Evolutionary conservation across 2,329 filamentous ascomycete species (phyloP), one percentile per base, ranked within the genome.

Genomic region (Sordariomycetes sp.): DNA sequence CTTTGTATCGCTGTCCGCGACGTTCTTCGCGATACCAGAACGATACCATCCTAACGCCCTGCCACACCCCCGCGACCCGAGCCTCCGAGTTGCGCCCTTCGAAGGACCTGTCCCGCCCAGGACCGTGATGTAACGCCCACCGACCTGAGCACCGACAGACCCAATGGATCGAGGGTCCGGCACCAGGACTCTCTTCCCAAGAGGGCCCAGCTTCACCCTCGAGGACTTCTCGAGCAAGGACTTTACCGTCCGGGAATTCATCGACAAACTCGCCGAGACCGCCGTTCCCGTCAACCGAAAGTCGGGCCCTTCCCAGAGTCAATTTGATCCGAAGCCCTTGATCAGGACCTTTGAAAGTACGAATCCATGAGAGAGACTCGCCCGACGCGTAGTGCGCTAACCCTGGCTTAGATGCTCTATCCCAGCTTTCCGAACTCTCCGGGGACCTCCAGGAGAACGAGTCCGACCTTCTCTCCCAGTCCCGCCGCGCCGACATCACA

Each of bases 191-290:
- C 79, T 92, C 68, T 93, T 89, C 69, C 87, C 88, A 59, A 85
- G 84, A 71, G 89, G 87, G 46, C 89, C 90, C 61, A 87, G 81
- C 70, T 97, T 97, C 75, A 90, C 85, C 11, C 79, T 97, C 61
- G 90, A 96, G 52, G 91, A 92, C 74, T 90, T 92, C 72, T 89
- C 89, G 59, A 89, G 80, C 70, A 89, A 89, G 66, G 94, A 97
- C 74, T 99, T 97, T 68, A 97, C 97, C 62, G 93, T 97, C 64
- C 91, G 96, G 68, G 94, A 99, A 75, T 99, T 99, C 70, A 87
- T 99, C 65, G 95, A 99, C 70, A 84, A 87, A 56, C 85, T 99
- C 59, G 94, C 93, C 55, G 92, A 97, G 62, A 88, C 80, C 64
- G 89, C 90, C 24, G 82, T 90, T 40, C 86, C 89, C n/a, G 78